Evolutionary conservation across 495 filamentous ascomycete genomes (phyloP).

Genomic region (Bathelium albidoporum): DNA sequence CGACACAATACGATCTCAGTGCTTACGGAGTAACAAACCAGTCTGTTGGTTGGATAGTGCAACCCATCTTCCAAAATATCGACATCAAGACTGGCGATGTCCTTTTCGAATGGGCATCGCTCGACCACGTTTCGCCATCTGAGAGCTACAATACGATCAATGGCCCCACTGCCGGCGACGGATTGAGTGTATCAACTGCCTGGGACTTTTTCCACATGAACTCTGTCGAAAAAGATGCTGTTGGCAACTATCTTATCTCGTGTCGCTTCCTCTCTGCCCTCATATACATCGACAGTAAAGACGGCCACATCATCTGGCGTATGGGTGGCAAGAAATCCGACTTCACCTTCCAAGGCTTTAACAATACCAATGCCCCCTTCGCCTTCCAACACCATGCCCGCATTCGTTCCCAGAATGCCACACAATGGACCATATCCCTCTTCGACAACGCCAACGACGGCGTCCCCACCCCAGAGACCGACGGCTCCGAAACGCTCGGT

Average conservation of each 20-base stretch:
- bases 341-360: constrained; percentile 17
- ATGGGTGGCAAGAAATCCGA: constrained; percentile 22
- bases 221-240: constrained; percentile 25
- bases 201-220: constrained; percentile 31
- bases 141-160: constrained; percentile 18
- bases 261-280: constrained; percentile 20
- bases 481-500: constrained; percentile 15
- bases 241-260: constrained; percentile 27
- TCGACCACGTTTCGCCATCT: constrained; percentile 27
- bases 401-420: background rate
- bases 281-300: constrained; percentile 22
- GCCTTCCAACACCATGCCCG: constrained; percentile 27
- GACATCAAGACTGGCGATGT: constrained; percentile 21
- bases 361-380: constrained; percentile 18
- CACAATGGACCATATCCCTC: constrained; percentile 16
- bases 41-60: constrained; percentile 22
- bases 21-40: constrained; percentile 9
- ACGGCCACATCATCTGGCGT: constrained; percentile 21
- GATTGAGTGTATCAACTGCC: constrained; percentile 11
- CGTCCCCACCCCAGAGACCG: constrained; percentile 9
- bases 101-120: constrained; percentile 36
- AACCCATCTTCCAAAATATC: constrained; percentile 25
- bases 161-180: constrained; percentile 8
- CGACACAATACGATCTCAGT: constrained; percentile 12
- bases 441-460: constrained; percentile 25